Base-by-base conservation (phyloP, 257 asterid genomes). In the Rubia yunnanensis region DNA sequence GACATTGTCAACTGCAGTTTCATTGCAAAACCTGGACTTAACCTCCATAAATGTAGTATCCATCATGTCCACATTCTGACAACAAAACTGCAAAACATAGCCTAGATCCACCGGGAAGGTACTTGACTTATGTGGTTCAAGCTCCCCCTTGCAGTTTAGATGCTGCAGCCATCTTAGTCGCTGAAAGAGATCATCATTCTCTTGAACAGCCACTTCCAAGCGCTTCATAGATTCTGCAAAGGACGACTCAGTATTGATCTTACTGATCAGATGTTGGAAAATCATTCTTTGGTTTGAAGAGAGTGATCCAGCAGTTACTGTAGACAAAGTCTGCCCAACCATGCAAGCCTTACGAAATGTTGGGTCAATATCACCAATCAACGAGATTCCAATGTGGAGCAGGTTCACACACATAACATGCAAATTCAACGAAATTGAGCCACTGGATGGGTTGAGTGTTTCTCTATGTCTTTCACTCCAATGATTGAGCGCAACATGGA, bases 271-370 rank as follows among this genome's bases (percentile, higher is more conserved):
- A 67, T 56, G 53, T 44, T 67, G 56, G 74, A 88, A 90, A 71
- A 76, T 74, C 63, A 63, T 32, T 46, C 28, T 74, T 81, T 84
- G 95, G 70, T 70, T 73, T 30, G 69, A 10, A 48, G 36, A 44
- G 26, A 85, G 88, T 83, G 85, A 74, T 27, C 80, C 67, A 55
- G 58, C 64, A 26, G 66, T 55, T 28, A 54, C 68, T 28, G 81
- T 65, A 38, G 85, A 70, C 23, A 63, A 75, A 49, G 39, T 63
- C 62, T 95, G 86, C 44, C 92, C 90, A 66, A 88, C 85, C 82
- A 88, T 78, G 69, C 91, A 85, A 54, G 97, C 95, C 76, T 84
- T 90, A 35, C 83, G 90, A 69, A 84, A 88, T 0, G 62, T 69
- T 14, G 83, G 81, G 73, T 88, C 88, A 24, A 48, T 72, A 70